Base-by-base conservation (phyloP, 805 yeast species). In the Lachancea meyersii region DNA sequence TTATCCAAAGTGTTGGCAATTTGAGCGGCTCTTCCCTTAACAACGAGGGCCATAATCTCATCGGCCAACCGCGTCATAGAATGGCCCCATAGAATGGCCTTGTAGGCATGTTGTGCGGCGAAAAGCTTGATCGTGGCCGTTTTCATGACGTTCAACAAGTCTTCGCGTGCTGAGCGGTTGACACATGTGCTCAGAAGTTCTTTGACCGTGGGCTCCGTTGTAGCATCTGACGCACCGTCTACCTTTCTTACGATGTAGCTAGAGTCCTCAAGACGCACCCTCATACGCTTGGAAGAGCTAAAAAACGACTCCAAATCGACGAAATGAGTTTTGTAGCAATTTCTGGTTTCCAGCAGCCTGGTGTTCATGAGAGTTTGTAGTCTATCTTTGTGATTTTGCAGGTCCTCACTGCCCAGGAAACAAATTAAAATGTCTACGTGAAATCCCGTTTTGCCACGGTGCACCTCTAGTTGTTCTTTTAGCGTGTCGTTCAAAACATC, bases 21-120 rank as follows among this genome's bases (percentile, higher is more conserved):
- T 26, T 71, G 72, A 1, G 82, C 70, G 0, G 96, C 97, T 48
- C 96, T 73, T 10, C 97, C 97, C 53, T 81, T 85, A 4, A 87
- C 88, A 0, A 95, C 82, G 42, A 85, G 63, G 0, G 94, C 72
- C 26, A 91, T 68, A n/a, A 85, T 78, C 47, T 80, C 79, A 53
- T 82, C 86, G 1, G 97, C 95, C 19, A 89, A 58, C 32, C 80
- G 72, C 1, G 95, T 84, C 94, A 86, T 85, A 21, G 84, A 79
- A 55, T 81, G 85, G 1, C 91, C 86, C 67, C 78, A 77, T 7
- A 87, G 38, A 3, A 86, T 65, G 4, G 84, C 71, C n/a, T 72
- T 67, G 51, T 79, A 74, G 0, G 61, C 54, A 13, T 67, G 61
- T 10, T 64, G 60, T 5, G 52, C 50, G 0, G 88, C 86, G 10